Evolutionary conservation across 2,329 filamentous ascomycete genomes (phyloP).

Genomic region (Colletotrichum tropicicola): DNA sequence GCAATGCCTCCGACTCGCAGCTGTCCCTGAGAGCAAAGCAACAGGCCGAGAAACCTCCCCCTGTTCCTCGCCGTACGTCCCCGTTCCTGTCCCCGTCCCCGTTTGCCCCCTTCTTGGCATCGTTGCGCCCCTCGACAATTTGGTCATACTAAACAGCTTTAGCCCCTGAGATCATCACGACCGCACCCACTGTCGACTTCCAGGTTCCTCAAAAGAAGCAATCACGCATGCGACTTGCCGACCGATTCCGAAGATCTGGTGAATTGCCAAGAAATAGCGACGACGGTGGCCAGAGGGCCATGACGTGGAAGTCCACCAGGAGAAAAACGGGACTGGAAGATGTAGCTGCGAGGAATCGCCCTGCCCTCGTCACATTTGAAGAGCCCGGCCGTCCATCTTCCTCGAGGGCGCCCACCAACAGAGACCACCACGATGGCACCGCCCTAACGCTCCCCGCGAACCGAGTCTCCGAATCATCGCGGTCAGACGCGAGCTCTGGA

Average conservation of each 20-base stretch:
- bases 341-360: slow-evolving; percentile 38
- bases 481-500: slow-evolving; percentile 84
- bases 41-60: slow-evolving; percentile 66
- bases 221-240: slow-evolving; percentile 62
- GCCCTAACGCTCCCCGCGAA: slow-evolving; percentile 12
- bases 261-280: slow-evolving; percentile 50
- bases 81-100: too few species aligned
- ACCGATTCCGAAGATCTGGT: slow-evolving; percentile 61
- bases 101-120: not conserved
- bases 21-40: slow-evolving; percentile 79
- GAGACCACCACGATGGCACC: slow-evolving; percentile 15
- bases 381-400: slow-evolving; percentile 61
- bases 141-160: slow-evolving; percentile 22
- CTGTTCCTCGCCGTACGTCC: slow-evolving; percentile 65
- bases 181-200: slow-evolving; percentile 80
- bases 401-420: slow-evolving; percentile 40
- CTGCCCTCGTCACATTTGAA: slow-evolving; percentile 57
- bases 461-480: slow-evolving; percentile 74
- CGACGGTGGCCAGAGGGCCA: slow-evolving; percentile 28
- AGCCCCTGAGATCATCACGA: slow-evolving; percentile 87
- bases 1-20: slow-evolving; percentile 93
- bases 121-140: not conserved
- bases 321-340: slow-evolving; percentile 42
- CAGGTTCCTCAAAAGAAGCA: slow-evolving; percentile 62
- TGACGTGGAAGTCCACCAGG: slow-evolving; percentile 46